Conservation (phyloP, 371 early-diverging fungal genomes). For the Funneliformis caledonium region DNA sequence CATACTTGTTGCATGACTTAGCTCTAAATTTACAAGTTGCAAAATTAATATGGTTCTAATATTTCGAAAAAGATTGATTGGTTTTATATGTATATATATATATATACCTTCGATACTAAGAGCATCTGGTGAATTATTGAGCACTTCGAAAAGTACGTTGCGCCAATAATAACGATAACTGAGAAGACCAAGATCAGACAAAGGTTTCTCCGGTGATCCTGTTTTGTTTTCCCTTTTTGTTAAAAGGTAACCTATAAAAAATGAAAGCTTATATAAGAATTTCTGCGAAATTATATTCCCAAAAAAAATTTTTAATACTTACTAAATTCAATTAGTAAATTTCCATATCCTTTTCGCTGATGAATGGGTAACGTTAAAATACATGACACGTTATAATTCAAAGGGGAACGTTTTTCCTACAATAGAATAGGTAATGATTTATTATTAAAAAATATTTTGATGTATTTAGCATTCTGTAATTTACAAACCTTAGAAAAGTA, state of each 20-base stretch:
- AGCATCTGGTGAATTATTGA: background rate
- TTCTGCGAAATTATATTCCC: slow-evolving; percentile 88
- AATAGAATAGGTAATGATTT: background rate
- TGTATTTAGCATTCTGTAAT: background rate
- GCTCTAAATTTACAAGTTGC: slow-evolving; percentile 44
- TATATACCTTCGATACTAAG: slow-evolving; percentile 31
- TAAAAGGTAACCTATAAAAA: slow-evolving; percentile 74
- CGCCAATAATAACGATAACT: slow-evolving; percentile 92
- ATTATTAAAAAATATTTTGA: background rate
- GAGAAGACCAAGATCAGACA: slow-evolving; percentile 96
- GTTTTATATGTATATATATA: background rate
- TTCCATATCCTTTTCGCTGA: slow-evolving; percentile 99
- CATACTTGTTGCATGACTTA: slow-evolving; percentile 70
- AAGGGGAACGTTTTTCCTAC: slow-evolving; percentile 89
- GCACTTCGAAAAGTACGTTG: slow-evolving; percentile 31
- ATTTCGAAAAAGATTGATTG: background rate
- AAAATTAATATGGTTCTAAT: background rate
- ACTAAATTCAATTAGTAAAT: slow-evolving; percentile 96
- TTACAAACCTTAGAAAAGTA: slow-evolving; percentile 94
- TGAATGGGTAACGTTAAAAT: slow-evolving; percentile 95
- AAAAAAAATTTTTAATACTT: slow-evolving; percentile 43
- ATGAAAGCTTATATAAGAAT: slow-evolving; percentile 44
- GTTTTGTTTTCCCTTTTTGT: slow-evolving; percentile 85
- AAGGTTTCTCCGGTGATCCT: slow-evolving; percentile 98
- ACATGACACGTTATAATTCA: slow-evolving; percentile 98